These are phyloP conservation scores for Lecanoromycetidae sp. DNA, from an alignment of 2,329 filamentous ascomycete genomes.

Conservation along the genomic window DNA sequence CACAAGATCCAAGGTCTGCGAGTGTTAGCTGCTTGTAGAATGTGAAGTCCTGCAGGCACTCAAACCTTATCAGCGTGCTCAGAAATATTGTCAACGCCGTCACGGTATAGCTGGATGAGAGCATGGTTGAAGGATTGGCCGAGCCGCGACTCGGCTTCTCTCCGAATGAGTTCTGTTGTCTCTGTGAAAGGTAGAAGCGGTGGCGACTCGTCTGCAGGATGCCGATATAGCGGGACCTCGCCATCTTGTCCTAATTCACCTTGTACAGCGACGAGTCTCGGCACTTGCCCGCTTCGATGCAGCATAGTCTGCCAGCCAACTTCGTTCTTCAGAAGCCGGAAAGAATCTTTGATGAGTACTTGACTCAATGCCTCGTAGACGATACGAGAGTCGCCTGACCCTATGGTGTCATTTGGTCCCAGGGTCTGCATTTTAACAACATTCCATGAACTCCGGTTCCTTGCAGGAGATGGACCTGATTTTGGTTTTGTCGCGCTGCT, in stretches of 20 bases:
- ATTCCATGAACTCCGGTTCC: slow-evolving; percentile 21
- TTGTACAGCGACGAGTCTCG: slow-evolving; percentile 81
- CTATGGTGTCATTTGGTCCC: slow-evolving; percentile 46
- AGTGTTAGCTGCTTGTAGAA: not conserved
- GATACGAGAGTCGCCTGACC: slow-evolving; percentile 70
- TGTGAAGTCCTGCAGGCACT: not conserved
- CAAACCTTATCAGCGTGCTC: slow-evolving; percentile 78
- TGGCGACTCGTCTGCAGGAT: slow-evolving; percentile 80
- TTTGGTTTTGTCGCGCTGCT: slow-evolving; percentile 16
- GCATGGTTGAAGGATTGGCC: slow-evolving; percentile 82
- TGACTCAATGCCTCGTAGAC: slow-evolving; percentile 60
- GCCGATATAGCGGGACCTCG: slow-evolving; percentile 79
- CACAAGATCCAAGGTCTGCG: slow-evolving; percentile 69
- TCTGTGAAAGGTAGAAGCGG: slow-evolving; percentile 64
- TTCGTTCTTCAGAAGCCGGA: slow-evolving; percentile 63
- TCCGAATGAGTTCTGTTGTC: slow-evolving; percentile 56
- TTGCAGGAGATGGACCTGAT: slow-evolving; percentile 22
- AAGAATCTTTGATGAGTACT: slow-evolving; percentile 37
- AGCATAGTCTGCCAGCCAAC: slow-evolving; percentile 85
- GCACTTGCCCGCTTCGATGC: slow-evolving; percentile 82
- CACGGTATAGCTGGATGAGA: slow-evolving; percentile 85
- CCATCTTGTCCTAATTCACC: slow-evolving; percentile 58
- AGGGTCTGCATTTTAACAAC: slow-evolving; percentile 22
- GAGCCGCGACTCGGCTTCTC: slow-evolving; percentile 56
- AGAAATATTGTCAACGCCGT: slow-evolving; percentile 79